Percentiles rank a stretch among this genome's conserved stretches.
Evolutionary conservation across 805 yeast species (phyloP).

Genomic region (Candida anglica): DNA sequence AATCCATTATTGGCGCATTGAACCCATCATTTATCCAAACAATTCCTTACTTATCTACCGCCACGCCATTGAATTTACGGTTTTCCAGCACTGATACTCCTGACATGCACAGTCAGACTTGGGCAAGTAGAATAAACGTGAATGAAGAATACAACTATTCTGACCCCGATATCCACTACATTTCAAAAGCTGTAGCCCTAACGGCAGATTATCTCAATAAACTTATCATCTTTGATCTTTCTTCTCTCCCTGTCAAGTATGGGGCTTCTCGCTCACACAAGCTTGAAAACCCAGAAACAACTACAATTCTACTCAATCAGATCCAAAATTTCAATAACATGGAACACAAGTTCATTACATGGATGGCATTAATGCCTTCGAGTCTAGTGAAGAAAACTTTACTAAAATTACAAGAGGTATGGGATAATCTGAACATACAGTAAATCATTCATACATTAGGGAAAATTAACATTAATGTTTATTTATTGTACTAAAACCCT

Average conservation of each 20-base stretch:
- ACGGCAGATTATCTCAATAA: conserved; percentile 19
- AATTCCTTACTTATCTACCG: conserved; percentile 58
- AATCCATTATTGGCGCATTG: conserved; percentile 15
- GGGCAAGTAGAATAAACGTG: conserved; percentile 47
- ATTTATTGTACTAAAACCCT: too few species aligned
- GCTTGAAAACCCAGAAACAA: conserved; percentile 1
- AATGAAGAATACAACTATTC: conserved; percentile 48
- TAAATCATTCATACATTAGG: too few species aligned
- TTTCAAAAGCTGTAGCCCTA: conserved; percentile 24
- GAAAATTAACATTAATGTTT: too few species aligned
- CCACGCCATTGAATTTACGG: conserved; percentile 34
- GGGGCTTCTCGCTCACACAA: conserved; percentile 3
- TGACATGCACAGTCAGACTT: conserved; percentile 26
- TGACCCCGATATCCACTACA: conserved; percentile 27
- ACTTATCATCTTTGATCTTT: conserved; percentile 3
- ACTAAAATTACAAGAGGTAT: conserved; percentile 7
- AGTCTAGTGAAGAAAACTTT: conserved; percentile 1
- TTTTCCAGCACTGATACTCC: conserved; percentile 28
- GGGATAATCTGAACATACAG: too few species aligned
- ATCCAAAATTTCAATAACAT: background rate
- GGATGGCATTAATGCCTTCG: background rate
- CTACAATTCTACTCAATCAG: background rate
- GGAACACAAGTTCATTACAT: background rate
- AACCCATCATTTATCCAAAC: conserved; percentile 34
- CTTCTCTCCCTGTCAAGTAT: conserved; percentile 10